These are phyloP conservation scores for Paracamarosporium sp. DNA, from an alignment of 2,329 filamentous ascomycete species.

Conservation along the genomic window DNA sequence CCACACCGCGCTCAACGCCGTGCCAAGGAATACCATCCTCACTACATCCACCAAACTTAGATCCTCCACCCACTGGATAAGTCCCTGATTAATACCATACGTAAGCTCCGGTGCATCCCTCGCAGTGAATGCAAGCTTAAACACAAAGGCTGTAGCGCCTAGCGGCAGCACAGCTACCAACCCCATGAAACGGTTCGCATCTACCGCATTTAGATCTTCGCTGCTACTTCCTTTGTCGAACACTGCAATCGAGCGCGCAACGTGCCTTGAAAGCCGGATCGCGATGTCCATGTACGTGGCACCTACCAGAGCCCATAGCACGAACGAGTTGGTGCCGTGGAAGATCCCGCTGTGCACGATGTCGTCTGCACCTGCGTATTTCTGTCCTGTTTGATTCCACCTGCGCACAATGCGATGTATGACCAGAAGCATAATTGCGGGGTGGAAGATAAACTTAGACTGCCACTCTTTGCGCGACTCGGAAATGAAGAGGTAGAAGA, in stretches of 20 bases:
- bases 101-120: conserved; percentile 85
- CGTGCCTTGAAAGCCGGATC: conserved; percentile 49
- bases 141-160: conserved; percentile 69
- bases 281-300: conserved; percentile 71
- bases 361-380: conserved; percentile 89
- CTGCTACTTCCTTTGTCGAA: conserved; percentile 24
- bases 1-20: conserved; percentile 38
- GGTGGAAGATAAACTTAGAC: conserved; percentile 34
- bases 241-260: conserved; percentile 34
- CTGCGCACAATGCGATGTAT: conserved; percentile 72
- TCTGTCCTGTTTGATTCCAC: conserved; percentile 98
- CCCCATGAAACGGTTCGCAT: conserved; percentile 38
- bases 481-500: conserved; percentile 56
- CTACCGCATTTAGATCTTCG: conserved; percentile 28
- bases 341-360: conserved; percentile 69
- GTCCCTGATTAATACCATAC: conserved; percentile 44
- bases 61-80: conserved; percentile 57
- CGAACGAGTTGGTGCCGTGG: conserved; percentile 57
- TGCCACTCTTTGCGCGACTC: conserved; percentile 38
- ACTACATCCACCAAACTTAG: conserved; percentile 37
- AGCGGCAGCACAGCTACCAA: conserved; percentile 47
- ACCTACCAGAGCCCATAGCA: conserved; percentile 78
- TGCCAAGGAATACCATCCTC: conserved; percentile 46
- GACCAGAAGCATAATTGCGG: conserved; percentile 59
- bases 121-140: conserved; percentile 88